These are phyloP conservation scores for Plectosphaerella plurivora DNA, from an alignment of 2,329 filamentous ascomycete genomes.

Conservation along the genomic window DNA sequence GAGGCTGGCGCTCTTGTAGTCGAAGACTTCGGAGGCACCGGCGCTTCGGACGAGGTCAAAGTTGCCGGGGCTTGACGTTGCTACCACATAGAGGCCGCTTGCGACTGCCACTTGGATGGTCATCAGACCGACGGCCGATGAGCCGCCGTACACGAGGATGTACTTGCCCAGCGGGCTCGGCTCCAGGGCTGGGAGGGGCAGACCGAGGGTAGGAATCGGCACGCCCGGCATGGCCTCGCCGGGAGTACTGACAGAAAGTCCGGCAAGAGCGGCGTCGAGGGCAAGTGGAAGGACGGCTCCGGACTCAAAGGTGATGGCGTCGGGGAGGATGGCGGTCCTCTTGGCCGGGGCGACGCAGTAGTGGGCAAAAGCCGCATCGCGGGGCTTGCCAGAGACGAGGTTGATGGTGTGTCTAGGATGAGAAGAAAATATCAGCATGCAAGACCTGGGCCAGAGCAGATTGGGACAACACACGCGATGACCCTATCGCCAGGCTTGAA, in stretches of 20 bases:
- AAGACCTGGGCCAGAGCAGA: neutral
- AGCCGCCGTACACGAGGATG: conserved; percentile 41
- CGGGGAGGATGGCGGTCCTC: conserved; percentile 21
- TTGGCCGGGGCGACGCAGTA: conserved; percentile 14
- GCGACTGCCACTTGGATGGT: conserved; percentile 39
- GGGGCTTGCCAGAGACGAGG: conserved; percentile 18
- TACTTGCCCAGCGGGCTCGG: conserved; percentile 12
- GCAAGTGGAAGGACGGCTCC: conserved; percentile 19
- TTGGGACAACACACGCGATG: neutral
- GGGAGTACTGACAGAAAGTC: conserved; percentile 16
- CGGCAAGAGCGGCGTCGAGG: conserved; percentile 19
- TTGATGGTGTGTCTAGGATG: conserved; percentile 17
- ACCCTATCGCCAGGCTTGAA: conserved; percentile 24
- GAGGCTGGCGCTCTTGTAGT: conserved; percentile 31
- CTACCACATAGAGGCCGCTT: conserved; percentile 39
- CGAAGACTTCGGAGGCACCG: conserved; percentile 38
- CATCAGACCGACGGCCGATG: conserved; percentile 38
- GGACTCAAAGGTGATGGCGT: conserved; percentile 15
- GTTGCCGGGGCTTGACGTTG: conserved; percentile 36
- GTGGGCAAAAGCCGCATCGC: conserved; percentile 20
- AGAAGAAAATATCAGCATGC: too few species aligned
- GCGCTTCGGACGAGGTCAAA: conserved; percentile 35
- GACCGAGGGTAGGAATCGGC: conserved; percentile 18
- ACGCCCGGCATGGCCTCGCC: conserved; percentile 19
- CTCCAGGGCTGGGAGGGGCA: conserved; percentile 15